These are phyloP conservation scores for Madurella fahalii DNA, from an alignment of 2,329 filamentous ascomycete species.

Conservation along the genomic window DNA sequence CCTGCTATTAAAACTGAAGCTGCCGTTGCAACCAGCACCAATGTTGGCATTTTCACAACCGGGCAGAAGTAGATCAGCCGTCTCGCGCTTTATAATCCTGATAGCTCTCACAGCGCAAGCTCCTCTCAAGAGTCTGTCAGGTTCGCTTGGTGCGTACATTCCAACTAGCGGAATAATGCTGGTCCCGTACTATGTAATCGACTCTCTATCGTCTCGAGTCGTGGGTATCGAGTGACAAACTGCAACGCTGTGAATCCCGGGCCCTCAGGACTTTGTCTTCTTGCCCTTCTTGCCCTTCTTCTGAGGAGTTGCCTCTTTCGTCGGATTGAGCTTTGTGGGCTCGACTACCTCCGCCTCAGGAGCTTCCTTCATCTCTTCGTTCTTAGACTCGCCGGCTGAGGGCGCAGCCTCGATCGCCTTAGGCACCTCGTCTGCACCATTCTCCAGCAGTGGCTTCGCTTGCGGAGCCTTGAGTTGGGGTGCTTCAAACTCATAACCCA, in stretches of 20 bases:
- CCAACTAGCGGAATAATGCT: not conserved
- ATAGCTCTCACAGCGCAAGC: slow-evolving; percentile 40
- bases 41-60: slow-evolving; percentile 39
- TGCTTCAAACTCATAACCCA: slow-evolving; percentile 80
- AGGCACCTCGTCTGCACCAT: slow-evolving; percentile 32
- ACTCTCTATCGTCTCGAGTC: not conserved
- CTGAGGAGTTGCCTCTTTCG: slow-evolving; percentile 33
- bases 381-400: slow-evolving; percentile 14
- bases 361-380: slow-evolving; percentile 29
- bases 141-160: slow-evolving; percentile 62
- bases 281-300: slow-evolving; percentile 31
- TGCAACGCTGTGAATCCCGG: slow-evolving; percentile 2
- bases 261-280: slow-evolving; percentile 31
- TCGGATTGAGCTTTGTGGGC: slow-evolving; percentile 31
- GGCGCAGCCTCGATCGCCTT: slow-evolving; percentile 38
- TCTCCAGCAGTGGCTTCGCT: slow-evolving; percentile 34
- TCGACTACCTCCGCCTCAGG: slow-evolving; percentile 24
- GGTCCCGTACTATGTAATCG: not conserved
- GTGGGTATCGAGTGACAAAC: slow-evolving; percentile 15
- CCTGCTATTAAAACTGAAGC: slow-evolving; percentile 33
- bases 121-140: slow-evolving; percentile 42
- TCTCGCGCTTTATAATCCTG: slow-evolving; percentile 58
- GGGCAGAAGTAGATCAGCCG: slow-evolving; percentile 51
- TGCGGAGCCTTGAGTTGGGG: slow-evolving; percentile 61
- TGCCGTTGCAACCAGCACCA: slow-evolving; percentile 31